Conservation (phyloP, 257 asterid species). For the Primulina eburnea region DNA sequence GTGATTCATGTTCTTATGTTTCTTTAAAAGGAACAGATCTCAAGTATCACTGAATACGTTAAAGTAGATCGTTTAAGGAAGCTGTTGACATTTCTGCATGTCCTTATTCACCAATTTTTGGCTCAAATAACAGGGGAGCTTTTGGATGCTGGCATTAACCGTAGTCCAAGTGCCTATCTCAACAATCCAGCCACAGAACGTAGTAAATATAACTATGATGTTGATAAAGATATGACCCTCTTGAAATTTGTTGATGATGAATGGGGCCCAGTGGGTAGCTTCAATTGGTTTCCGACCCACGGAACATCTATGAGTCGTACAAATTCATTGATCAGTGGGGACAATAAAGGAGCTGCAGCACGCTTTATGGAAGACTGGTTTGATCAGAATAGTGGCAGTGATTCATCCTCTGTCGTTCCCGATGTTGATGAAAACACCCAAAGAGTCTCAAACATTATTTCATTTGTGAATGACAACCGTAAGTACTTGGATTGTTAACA, state of each 20-base stretch:
- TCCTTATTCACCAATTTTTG: constrained; percentile 26
- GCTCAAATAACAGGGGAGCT: constrained; percentile 70
- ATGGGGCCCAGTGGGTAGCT: constrained; percentile 99
- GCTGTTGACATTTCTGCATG: constrained; percentile 2
- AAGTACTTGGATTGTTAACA: constrained; percentile 36
- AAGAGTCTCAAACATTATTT: constrained; percentile 83
- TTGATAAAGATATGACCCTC: constrained; percentile 91
- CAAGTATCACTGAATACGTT: neutral
- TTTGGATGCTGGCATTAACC: constrained; percentile 84
- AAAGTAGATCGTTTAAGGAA: constrained; percentile 8
- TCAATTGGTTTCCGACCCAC: constrained; percentile 99
- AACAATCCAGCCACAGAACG: constrained; percentile 90
- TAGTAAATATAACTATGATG: constrained; percentile 73
- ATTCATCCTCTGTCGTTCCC: constrained; percentile 26
- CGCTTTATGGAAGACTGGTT: constrained; percentile 99
- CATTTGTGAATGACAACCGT: constrained; percentile 55
- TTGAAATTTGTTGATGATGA: constrained; percentile 83
- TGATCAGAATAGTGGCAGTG: constrained; percentile 45
- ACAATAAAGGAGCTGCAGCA: constrained; percentile 99
- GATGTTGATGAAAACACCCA: constrained; percentile 41
- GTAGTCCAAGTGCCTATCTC: constrained; percentile 98
- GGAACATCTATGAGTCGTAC: constrained; percentile 99
- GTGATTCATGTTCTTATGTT: constrained; percentile 12
- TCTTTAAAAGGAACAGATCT: constrained; percentile 7
- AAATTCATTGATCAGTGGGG: constrained; percentile 92